Percentiles rank a stretch among this genome's conserved stretches.
These are phyloP conservation scores for Pelargonium cotyledonis DNA, from an alignment of 441 rosid genomes.

Conservation along the genomic window DNA sequence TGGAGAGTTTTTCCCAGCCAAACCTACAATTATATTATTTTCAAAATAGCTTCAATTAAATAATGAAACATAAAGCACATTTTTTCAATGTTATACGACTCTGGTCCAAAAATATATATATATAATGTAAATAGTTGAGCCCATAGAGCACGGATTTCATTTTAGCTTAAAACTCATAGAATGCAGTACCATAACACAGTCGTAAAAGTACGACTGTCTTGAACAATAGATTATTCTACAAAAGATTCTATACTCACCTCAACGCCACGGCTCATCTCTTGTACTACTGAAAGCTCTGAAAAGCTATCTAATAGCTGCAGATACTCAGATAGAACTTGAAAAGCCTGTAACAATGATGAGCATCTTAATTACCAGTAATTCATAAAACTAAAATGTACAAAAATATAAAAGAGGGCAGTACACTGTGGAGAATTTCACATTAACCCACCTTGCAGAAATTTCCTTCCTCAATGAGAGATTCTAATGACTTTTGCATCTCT, in stretches of 20 bases:
- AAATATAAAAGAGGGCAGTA: neutral
- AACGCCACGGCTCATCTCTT: constrained; percentile 95
- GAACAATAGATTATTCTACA: neutral
- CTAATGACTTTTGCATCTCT: constrained; percentile 74
- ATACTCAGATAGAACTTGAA: constrained; percentile 95
- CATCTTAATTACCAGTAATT: constrained; percentile 16
- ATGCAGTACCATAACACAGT: neutral
- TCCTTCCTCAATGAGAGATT: constrained; percentile 82
- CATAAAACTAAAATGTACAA: constrained; percentile 14
- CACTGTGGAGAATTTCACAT: constrained; percentile 5
- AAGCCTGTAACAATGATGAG: constrained; percentile 55
- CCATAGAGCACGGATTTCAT: neutral
- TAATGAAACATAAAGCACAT: constrained; percentile 15
- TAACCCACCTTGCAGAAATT: constrained; percentile 81
- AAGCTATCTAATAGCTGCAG: constrained; percentile 88
- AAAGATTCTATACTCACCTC: constrained; percentile 53
- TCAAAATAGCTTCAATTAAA: constrained; percentile 22
- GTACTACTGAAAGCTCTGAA: constrained; percentile 78
- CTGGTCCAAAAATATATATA: constrained; percentile 3
- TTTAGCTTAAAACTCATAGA: neutral
- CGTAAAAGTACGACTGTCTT: neutral
- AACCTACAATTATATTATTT: constrained; percentile 43
- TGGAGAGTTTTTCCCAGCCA: constrained; percentile 98
- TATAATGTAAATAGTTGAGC: constrained; percentile 4
- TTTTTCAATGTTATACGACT: constrained; percentile 7